Conservation (phyloP, 2,329 filamentous ascomycete species). For the Xylaria polymorpha region DNA sequence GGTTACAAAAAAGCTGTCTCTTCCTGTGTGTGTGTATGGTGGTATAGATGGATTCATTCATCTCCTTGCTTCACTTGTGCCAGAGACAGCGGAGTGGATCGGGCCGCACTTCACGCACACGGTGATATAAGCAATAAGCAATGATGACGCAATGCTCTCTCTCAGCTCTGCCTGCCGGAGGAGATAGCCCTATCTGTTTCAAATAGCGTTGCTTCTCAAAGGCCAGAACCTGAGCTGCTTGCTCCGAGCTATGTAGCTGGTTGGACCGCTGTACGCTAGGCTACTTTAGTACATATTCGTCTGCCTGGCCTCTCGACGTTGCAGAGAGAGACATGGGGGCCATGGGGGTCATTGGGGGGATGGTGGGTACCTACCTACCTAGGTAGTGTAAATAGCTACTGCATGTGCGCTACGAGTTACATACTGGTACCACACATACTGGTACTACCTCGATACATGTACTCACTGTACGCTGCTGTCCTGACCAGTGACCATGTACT, state of each 20-base stretch:
- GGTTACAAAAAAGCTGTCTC: neutral
- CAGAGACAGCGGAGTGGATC: neutral
- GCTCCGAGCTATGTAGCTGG: neutral
- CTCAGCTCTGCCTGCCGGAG: slow-evolving; percentile 7
- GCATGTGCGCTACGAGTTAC: neutral
- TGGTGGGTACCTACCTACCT: slow-evolving; percentile 8
- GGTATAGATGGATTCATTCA: neutral
- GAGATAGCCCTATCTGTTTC: slow-evolving; percentile 6
- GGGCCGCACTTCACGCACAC: neutral
- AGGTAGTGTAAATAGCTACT: no score
- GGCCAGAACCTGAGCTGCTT: neutral
- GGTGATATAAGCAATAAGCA: neutral
- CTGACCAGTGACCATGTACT: neutral
- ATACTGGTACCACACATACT: neutral
- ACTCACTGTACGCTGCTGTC: neutral
- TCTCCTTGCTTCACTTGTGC: neutral
- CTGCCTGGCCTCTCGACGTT: neutral
- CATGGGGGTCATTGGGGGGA: neutral
- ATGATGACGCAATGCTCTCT: neutral
- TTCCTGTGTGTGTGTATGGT: neutral
- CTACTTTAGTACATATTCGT: neutral
- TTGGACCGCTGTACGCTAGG: neutral
- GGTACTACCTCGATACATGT: neutral
- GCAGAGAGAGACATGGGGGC: neutral
- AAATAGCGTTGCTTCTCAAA: neutral